Base-by-base conservation (phyloP, 75 land plant species). In the Chamaecyparis obtusa region DNA sequence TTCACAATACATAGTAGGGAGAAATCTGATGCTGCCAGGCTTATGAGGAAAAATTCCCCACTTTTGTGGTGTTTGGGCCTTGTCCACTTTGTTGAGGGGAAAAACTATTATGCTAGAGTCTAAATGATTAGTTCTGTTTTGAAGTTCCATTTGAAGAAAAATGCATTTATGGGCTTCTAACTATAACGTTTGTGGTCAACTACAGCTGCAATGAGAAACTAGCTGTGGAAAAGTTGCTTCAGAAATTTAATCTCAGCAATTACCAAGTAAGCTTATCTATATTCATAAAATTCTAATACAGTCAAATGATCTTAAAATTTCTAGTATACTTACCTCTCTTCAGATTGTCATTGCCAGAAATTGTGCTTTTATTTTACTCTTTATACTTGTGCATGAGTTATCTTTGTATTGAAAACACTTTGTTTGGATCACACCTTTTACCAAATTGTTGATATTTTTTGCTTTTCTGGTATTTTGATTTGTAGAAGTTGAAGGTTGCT, bases 131-230 rank as follows among this genome's bases (percentile, higher is more conserved):
- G 0, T 16, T 8, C n/a, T 43, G 8, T 21, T 79, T 78, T 39
- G 5, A 79, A 43, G 19, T 24, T 79, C 48, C 30, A 24, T 43
- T 19, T n/a, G 83, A 81, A 2, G 49, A 27, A 44, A n/a, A 43
- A 11, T 44, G 46, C 33, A 44, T 81, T 44, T 44, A 43, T 14
- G 46, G 48, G 19, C 3, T 81, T 43, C 10, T 81, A 9, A 81
- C 0, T 24, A 13, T 44, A 9, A 44, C 32, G 17, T 81, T 83
- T 83, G 46, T 51, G 36, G 37, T 84, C 32, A 49, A 16, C 86
- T 89, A 56, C 91, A 95, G 98, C 55, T 88, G 89, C 87, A 90
- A 94, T 89, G 98, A 96, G 81, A 94, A 88, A 84, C 77, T 35
- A 32, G 80, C 92, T 35, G 92, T 94, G 6, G 93, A 93, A 54